Percentiles rank a stretch among this genome's conserved stretches.
phyloP scores from a whole-genome alignment of 2,329 filamentous ascomycete species.

The Cladosporium sp. region DNA sequence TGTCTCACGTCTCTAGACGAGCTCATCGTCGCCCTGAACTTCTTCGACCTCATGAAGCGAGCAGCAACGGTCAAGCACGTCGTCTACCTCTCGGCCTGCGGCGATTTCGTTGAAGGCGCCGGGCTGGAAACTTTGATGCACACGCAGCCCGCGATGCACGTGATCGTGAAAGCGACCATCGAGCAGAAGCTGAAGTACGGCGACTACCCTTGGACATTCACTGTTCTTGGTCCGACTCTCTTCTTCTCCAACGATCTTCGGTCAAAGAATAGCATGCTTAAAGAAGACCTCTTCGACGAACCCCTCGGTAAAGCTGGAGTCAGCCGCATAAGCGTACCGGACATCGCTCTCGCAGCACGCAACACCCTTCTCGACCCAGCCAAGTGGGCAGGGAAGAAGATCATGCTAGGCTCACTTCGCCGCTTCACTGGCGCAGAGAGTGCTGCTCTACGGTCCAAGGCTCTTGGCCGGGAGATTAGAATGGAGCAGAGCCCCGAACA shows the following conservation, averaged over 20 bases:
- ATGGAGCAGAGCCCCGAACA: neutral
- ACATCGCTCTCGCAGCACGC: constrained; percentile 22
- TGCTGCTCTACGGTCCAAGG: constrained; percentile 19
- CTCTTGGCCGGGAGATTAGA: constrained; percentile 19
- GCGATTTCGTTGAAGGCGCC: constrained; percentile 20
- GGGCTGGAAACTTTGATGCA: constrained; percentile 18
- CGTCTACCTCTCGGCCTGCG: constrained; percentile 25
- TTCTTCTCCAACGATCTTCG: constrained; percentile 26
- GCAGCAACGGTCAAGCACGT: constrained; percentile 23
- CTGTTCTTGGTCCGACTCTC: constrained; percentile 24
- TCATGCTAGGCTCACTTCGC: constrained; percentile 24
- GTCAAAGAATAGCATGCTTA: constrained; percentile 14
- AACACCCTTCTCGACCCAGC: constrained; percentile 16
- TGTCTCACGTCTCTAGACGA: constrained; percentile 25
- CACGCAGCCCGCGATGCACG: constrained; percentile 15
- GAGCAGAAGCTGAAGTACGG: constrained; percentile 23
- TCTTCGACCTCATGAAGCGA: constrained; percentile 24
- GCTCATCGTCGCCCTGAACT: constrained; percentile 24
- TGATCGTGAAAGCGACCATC: constrained; percentile 24
- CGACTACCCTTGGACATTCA: constrained; percentile 22
- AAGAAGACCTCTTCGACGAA: constrained; percentile 21
- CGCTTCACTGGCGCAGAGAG: constrained; percentile 20
- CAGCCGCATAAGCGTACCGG: constrained; percentile 21
- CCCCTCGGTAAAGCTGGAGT: constrained; percentile 21
- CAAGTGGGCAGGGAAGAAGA: constrained; percentile 23